Evolutionary conservation across 495 filamentous ascomycete genomes (phyloP).

Genomic region (Penicillium longicatenatum): DNA sequence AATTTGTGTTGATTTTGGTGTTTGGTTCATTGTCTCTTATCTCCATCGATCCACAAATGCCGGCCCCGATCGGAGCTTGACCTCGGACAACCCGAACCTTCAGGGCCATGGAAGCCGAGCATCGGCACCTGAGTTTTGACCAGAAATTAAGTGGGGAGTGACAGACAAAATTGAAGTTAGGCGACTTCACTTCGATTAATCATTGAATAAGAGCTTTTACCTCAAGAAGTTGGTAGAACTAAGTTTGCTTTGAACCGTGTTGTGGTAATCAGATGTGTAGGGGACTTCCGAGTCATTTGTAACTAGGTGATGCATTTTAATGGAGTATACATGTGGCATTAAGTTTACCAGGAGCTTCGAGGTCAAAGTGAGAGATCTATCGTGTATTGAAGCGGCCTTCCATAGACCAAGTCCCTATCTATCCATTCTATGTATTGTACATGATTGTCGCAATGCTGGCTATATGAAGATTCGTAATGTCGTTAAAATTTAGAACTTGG

Average conservation of each 20-base stretch:
- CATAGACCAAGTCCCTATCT: neutral
- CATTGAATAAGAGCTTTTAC: neutral
- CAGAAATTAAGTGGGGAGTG: too few relatives aligned
- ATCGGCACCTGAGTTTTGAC: neutral
- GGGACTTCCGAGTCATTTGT: too few relatives aligned
- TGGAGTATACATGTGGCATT: neutral
- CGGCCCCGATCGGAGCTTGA: neutral
- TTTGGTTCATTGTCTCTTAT: too few relatives aligned
- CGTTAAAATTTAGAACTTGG: neutral
- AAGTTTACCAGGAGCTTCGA: neutral
- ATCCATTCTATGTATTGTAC: constrained; percentile 1
- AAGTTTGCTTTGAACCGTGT: too few relatives aligned
- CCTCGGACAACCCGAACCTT: neutral
- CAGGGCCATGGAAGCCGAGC: neutral
- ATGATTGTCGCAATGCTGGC: neutral
- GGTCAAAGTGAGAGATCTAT: neutral
- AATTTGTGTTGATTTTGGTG: too few relatives aligned
- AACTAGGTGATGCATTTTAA: too few relatives aligned
- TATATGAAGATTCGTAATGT: neutral
- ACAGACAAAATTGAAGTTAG: too few relatives aligned
- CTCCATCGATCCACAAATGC: neutral
- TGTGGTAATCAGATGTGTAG: too few relatives aligned
- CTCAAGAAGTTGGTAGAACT: too few relatives aligned
- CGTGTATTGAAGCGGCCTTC: neutral
- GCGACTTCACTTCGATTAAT: too few relatives aligned